Evolutionary conservation across 805 yeast species (phyloP).

Genomic region (Candida oleophila): DNA sequence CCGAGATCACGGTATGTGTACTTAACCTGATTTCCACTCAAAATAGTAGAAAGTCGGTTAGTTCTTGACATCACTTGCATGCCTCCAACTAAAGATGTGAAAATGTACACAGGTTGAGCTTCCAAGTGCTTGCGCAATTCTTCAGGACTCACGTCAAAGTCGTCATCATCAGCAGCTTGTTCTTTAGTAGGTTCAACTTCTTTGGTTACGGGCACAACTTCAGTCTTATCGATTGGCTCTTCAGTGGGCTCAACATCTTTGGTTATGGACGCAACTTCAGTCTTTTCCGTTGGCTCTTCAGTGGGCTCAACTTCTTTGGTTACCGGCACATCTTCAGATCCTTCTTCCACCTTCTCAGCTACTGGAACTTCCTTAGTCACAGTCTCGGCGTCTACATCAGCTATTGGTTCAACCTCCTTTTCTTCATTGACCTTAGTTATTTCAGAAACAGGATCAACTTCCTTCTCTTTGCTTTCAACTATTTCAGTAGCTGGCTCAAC

Average conservation of each 20-base stretch:
- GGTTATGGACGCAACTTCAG: constrained; percentile 9
- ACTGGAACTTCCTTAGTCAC: not conserved
- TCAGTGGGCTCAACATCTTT: constrained; percentile 1
- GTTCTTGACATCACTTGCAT: constrained; percentile 77
- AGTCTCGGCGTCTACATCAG: not conserved
- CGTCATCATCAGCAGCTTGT: constrained; percentile 14
- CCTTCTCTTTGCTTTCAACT: not conserved
- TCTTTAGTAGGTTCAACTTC: not conserved
- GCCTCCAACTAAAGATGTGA: constrained; percentile 86
- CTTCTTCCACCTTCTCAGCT: constrained; percentile 2
- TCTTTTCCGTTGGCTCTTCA: not conserved
- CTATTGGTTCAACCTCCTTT: constrained; percentile 8
- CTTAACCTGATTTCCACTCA: constrained; percentile 69
- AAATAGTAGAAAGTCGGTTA: constrained; percentile 68
- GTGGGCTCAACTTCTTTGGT: constrained; percentile 1
- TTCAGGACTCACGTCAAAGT: constrained; percentile 38
- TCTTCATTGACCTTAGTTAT: constrained; percentile 1
- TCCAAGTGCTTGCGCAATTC: constrained; percentile 43
- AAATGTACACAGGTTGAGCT: constrained; percentile 67
- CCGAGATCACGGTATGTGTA: constrained; percentile 77
- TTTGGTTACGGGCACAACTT: not conserved
- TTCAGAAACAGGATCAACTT: not conserved
- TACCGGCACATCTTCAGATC: constrained; percentile 8
- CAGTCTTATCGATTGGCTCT: not conserved
- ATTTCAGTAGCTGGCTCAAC: constrained; percentile 1